These are phyloP conservation scores for Ophiocytium majus DNA, from an alignment of 352 stramenopile species.

Conservation along the genomic window DNA sequence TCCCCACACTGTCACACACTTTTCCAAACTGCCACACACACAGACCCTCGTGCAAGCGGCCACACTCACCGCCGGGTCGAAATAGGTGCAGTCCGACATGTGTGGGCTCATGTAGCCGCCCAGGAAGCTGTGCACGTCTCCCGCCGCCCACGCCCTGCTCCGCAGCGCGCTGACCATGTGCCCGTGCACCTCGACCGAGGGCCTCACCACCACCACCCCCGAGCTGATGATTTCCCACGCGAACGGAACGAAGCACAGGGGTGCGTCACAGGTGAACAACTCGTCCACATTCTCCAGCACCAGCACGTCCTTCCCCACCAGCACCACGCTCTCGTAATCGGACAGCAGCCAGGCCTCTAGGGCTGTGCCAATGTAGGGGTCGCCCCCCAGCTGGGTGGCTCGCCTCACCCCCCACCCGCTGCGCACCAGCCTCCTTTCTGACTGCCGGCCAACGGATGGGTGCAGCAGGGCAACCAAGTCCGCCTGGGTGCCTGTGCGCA, in stretches of 20 bases:
- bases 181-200: not conserved
- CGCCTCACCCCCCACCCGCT: not conserved
- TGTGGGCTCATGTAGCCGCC: not conserved
- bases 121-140: no score
- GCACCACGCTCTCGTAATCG: conserved; percentile 34
- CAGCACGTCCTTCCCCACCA: conserved; percentile 36
- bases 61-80: no score
- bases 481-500: not conserved
- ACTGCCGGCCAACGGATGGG: not conserved
- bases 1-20: no score
- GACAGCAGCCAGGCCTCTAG: conserved; percentile 28
- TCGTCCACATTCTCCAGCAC: conserved; percentile 46
- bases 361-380: not conserved
- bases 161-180: conserved; percentile 33
- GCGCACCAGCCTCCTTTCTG: not conserved
- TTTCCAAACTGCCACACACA: no score
- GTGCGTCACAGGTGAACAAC: conserved; percentile 26
- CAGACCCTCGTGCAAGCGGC: no score
- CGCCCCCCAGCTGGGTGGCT: not conserved
- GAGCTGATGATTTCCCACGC: not conserved
- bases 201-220: not conserved
- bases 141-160: no score
- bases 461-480: not conserved
- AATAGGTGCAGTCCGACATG: not conserved
- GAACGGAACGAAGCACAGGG: not conserved